Evolutionary conservation across 2,329 filamentous ascomycete species (phyloP), one percentile per base, ranked within the genome.

Genomic region (Trematosphaeria pertusa): DNA sequence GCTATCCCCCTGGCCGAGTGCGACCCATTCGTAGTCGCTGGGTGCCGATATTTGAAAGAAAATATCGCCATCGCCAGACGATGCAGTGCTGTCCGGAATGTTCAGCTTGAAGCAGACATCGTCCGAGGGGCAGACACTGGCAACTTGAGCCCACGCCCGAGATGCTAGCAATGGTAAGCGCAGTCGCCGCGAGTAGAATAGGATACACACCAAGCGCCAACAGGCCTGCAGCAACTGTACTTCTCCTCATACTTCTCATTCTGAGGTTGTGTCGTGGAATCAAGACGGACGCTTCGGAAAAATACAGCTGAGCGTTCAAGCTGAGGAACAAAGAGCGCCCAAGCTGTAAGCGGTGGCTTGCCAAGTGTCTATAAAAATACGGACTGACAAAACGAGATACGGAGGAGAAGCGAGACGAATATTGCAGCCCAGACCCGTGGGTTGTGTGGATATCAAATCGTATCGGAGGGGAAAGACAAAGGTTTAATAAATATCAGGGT

Each of bases 11-110:
- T 84, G 81, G 6, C 81, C 83, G 3, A 85, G 64, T 3, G 75
- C 79, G 24, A 83, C 74, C 78, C 80, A 86, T 66, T 77, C 65
- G 59, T 81, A 76, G 5, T 63, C 73, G 31, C 74, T 75, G 2
- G 83, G 81, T 3, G 79, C 80, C 35, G 74, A 77, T 38, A 86
- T 74, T 48, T 83, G 81, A 58, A 85, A 79, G 66, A 77, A 85
- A 41, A 86, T 79, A 49, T 83, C 79, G 17, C 82, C 81, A 24
- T 58, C 72, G 10, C 77, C 78, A 15, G 75, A 77, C 3, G 72
- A 75, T 1, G 77, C 77, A 4, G 81, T 83, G 20, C 69, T 63
- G 18, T 76, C 64, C 2, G 83, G 82, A 5, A 86, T 76, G 60
- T 81, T 83, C 52, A 85, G 71, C 8, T 72, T 70, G 59, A 77